These are phyloP conservation scores for Fraxinus nigra DNA, from an alignment of 305 asterid species.

Conservation along the genomic window DNA sequence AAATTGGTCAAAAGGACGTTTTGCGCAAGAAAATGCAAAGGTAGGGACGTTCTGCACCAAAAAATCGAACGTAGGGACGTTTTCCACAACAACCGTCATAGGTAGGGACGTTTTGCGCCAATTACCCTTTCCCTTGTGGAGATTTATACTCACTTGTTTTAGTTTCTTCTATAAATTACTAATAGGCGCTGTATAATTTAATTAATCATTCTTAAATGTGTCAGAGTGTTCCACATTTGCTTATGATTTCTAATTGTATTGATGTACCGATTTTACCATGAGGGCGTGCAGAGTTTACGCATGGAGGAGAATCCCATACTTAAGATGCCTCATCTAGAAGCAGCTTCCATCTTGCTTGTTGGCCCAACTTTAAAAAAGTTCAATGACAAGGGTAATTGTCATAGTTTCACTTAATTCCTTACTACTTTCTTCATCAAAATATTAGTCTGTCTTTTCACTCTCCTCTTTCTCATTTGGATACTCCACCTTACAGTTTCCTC, in stretches of 20 bases:
- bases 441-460: constrained; percentile 8
- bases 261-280: constrained; percentile 22
- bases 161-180: background rate
- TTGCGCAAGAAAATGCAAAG: no score
- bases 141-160: background rate
- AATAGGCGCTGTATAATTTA: background rate
- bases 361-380: constrained; percentile 96
- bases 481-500: constrained; percentile 2
- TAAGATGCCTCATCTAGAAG: constrained; percentile 90
- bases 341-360: constrained; percentile 91
- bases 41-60: no score
- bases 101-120: no score
- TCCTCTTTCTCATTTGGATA: background rate
- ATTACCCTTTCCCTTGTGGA: background rate
- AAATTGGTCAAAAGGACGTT: no score
- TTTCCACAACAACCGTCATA: no score
- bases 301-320: constrained; percentile 98
- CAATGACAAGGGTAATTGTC: constrained; percentile 79
- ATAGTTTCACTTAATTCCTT: constrained; percentile 10
- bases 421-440: constrained; percentile 5
- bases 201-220: background rate
- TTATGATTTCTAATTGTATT: constrained; percentile 18
- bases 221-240: background rate
- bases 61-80: no score
- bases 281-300: constrained; percentile 84